These are phyloP conservation scores for Heliosperma pusillum DNA, from an alignment of 148 eudicot species.

Conservation along the genomic window DNA sequence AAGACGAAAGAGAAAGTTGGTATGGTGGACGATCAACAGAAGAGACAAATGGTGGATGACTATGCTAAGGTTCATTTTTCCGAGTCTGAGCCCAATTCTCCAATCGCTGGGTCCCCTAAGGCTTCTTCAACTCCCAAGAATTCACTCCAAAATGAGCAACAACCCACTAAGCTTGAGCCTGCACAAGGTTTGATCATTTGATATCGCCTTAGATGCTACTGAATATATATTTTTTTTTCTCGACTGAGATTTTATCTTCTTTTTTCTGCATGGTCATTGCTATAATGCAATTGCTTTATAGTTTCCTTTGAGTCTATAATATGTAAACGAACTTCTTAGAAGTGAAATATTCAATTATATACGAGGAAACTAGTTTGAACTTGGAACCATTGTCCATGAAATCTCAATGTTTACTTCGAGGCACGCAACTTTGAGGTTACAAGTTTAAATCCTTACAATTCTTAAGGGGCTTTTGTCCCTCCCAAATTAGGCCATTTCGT, in stretches of 20 bases:
- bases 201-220: slow-evolving; percentile 21
- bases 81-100: slow-evolving; percentile 73
- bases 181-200: slow-evolving; percentile 70
- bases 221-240: slow-evolving; percentile 16
- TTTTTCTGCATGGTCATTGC: slow-evolving; percentile 7
- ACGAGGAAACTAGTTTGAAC: background rate
- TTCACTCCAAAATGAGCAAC: slow-evolving; percentile 26
- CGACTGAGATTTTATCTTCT: slow-evolving; percentile 1
- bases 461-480: too few relatives aligned
- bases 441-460: too few relatives aligned
- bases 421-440: too few relatives aligned
- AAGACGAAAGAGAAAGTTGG: slow-evolving; percentile 74
- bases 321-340: slow-evolving; percentile 14
- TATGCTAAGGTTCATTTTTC: slow-evolving; percentile 78
- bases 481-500: too few relatives aligned
- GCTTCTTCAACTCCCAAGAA: slow-evolving; percentile 42
- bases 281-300: background rate
- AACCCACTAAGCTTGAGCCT: slow-evolving; percentile 54
- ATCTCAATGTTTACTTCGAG: background rate
- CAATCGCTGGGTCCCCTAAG: slow-evolving; percentile 25
- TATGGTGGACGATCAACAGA: slow-evolving; percentile 72
- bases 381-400: too few relatives aligned
- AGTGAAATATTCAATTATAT: slow-evolving; percentile 3
- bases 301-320: background rate
- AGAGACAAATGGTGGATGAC: slow-evolving; percentile 75